A percentile compares a stretch with the other conserved stretches of the same genome.
Evolutionary conservation across 306 rosid genomes (phyloP).

Genomic region (Trifolium fragiferum): DNA sequence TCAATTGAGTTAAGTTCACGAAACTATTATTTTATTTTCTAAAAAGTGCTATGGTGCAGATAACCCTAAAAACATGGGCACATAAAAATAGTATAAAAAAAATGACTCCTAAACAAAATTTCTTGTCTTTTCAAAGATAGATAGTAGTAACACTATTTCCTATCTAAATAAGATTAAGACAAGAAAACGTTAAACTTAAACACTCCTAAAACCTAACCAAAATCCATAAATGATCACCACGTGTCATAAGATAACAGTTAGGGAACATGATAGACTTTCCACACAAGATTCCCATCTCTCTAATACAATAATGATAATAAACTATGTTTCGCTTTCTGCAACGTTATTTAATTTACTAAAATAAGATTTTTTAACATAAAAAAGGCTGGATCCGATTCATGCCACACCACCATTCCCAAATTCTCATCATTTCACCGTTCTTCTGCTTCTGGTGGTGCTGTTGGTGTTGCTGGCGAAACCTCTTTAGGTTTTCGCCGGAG

Average conservation of each 20-base stretch:
- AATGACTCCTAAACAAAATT: neutral
- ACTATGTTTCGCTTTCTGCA: slow-evolving; percentile 32
- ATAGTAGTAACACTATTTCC: neutral
- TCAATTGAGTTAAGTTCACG: too few species aligned
- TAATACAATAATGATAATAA: slow-evolving; percentile 27
- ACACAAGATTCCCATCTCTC: slow-evolving; percentile 41
- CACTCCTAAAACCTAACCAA: neutral
- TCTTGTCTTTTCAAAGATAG: too few species aligned
- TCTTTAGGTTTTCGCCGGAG: slow-evolving; percentile 7
- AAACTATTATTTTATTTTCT: too few species aligned
- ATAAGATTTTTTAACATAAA: slow-evolving; percentile 31
- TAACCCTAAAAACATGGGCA: too few species aligned
- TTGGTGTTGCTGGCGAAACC: slow-evolving; percentile 40
- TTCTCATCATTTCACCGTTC: neutral
- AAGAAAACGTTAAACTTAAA: neutral
- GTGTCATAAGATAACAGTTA: neutral
- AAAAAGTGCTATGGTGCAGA: too few species aligned
- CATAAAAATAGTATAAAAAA: neutral
- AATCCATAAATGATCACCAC: slow-evolving; percentile 7
- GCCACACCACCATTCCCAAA: slow-evolving; percentile 29
- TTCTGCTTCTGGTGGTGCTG: slow-evolving; percentile 35
- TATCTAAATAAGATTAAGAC: neutral
- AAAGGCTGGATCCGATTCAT: slow-evolving; percentile 47
- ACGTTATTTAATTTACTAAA: slow-evolving; percentile 27
- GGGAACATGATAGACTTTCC: slow-evolving; percentile 23